phyloP scores from a whole-genome alignment of 2,329 filamentous ascomycete genomes.

The Decorospora gaudefroyi region DNA sequence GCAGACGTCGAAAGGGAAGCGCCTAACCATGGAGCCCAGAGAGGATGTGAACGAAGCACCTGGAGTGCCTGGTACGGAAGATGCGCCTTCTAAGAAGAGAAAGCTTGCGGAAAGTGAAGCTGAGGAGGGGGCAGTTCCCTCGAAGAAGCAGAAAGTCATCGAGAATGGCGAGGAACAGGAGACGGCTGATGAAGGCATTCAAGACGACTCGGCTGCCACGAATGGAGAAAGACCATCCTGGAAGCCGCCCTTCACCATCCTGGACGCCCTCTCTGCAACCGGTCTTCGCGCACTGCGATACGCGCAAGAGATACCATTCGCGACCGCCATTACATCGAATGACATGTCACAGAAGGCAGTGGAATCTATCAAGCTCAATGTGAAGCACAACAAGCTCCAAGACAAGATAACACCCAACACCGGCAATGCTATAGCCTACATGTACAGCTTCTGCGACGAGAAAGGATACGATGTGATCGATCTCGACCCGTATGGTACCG shows the following conservation, averaged over 20 bases:
- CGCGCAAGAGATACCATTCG: constrained; percentile 84
- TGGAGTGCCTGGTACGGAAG: constrained; percentile 2
- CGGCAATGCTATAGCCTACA: constrained; percentile 85
- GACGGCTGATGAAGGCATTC: constrained; percentile 1
- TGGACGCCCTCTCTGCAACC: constrained; percentile 93
- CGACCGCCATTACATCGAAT: constrained; percentile 83
- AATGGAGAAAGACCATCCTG: constrained; percentile 23
- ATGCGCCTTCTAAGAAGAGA: constrained; percentile 30
- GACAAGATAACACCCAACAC: constrained; percentile 72
- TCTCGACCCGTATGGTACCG: constrained; percentile 93
- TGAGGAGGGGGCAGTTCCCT: constrained; percentile 16
- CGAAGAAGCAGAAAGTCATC: constrained; percentile 35
- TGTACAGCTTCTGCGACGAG: constrained; percentile 74
- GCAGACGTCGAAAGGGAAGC: constrained; percentile 21
- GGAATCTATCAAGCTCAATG: constrained; percentile 80
- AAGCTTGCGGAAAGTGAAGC: constrained; percentile 27
- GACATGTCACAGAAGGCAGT: constrained; percentile 80
- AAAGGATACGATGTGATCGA: constrained; percentile 86
- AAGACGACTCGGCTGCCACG: constrained; percentile 2
- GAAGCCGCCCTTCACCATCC: constrained; percentile 60
- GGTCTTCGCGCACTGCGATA: constrained; percentile 90
- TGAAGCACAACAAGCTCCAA: constrained; percentile 76
- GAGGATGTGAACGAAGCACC: constrained; percentile 2
- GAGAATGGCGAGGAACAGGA: constrained; percentile 23
- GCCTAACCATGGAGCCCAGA: constrained; percentile 6